These are phyloP conservation scores for Eucalyptus erythrocorys DNA, from an alignment of 345 rosid genomes.

Conservation along the genomic window DNA sequence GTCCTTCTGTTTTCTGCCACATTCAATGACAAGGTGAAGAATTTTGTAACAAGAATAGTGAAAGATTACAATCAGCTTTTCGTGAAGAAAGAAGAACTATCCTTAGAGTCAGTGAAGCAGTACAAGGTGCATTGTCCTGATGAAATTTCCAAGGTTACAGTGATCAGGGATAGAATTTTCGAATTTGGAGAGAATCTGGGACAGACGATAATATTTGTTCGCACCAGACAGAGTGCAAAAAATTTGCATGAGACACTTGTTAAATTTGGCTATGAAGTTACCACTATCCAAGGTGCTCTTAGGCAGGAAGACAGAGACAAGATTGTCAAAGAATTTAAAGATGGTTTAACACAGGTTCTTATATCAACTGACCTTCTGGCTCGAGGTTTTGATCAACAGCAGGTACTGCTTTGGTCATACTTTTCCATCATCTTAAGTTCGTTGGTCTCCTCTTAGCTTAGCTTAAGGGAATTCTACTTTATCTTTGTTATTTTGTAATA, in stretches of 20 bases:
- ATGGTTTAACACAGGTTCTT: slow-evolving; percentile 75
- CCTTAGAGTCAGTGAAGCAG: slow-evolving; percentile 82
- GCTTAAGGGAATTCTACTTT: background rate
- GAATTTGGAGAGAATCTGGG: slow-evolving; percentile 81
- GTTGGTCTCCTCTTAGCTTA: background rate
- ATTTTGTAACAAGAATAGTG: slow-evolving; percentile 51
- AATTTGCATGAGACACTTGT: slow-evolving; percentile 53
- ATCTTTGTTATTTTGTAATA: background rate
- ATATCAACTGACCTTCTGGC: slow-evolving; percentile 89
- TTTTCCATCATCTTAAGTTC: background rate
- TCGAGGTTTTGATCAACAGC: slow-evolving; percentile 91
- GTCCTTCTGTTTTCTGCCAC: slow-evolving; percentile 95
- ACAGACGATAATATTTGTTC: slow-evolving; percentile 78
- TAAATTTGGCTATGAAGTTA: slow-evolving; percentile 69
- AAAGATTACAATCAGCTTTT: slow-evolving; percentile 77
- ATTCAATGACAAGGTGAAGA: slow-evolving; percentile 68
- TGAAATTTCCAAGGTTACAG: slow-evolving; percentile 56
- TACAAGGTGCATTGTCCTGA: slow-evolving; percentile 82
- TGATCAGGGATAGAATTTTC: slow-evolving; percentile 71
- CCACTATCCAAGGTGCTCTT: slow-evolving; percentile 69
- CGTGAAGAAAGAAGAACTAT: slow-evolving; percentile 84
- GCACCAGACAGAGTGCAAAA: slow-evolving; percentile 46
- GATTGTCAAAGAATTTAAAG: slow-evolving; percentile 82
- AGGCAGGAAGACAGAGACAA: slow-evolving; percentile 60
- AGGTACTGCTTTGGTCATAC: slow-evolving; percentile 17